Evolutionary conservation across 202 grass and related monocot species (phyloP).

Genomic region (Brachypodium distachyon): DNA sequence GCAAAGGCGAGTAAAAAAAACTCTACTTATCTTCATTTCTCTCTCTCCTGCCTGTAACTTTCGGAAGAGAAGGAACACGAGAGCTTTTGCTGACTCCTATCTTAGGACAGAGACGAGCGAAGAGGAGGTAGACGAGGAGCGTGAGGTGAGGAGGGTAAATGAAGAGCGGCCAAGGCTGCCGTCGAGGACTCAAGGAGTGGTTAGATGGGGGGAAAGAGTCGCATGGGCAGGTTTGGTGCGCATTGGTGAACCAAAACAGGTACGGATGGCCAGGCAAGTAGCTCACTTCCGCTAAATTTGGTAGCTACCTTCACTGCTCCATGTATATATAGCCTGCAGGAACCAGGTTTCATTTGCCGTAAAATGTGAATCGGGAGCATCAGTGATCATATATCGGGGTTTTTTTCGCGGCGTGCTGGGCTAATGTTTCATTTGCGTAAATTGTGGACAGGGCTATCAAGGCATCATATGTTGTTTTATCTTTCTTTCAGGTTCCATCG

Average conservation of each 20-base stretch:
- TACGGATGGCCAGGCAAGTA: conserved; percentile 25
- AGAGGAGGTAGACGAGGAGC: conserved; percentile 31
- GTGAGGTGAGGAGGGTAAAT: conserved; percentile 11
- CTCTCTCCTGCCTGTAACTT: background rate
- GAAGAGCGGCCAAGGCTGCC: background rate
- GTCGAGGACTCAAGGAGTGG: background rate
- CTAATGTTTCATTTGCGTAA: background rate
- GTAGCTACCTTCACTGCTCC: background rate
- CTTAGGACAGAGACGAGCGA: conserved; percentile 30
- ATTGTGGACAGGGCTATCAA: background rate
- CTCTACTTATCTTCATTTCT: background rate
- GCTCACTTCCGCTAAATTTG: conserved; percentile 32
- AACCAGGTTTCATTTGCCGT: background rate
- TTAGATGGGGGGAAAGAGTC: conserved; percentile 44
- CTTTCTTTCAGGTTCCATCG: background rate
- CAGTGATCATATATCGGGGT: too few species aligned
- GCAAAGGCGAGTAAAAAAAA: conserved; percentile 5
- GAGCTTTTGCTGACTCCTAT: conserved; percentile 14
- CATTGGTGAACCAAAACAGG: conserved; percentile 32
- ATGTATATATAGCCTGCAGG: background rate
- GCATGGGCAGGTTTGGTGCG: conserved; percentile 24
- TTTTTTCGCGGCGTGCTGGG: too few species aligned
- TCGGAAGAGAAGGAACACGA: background rate
- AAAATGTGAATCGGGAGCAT: background rate
- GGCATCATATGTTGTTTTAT: background rate